Percentiles rank a stretch among this genome's conserved stretches.
phyloP scores from a whole-genome alignment of 768 basidiomycete species.

The Neoboletus subvelutipes region DNA sequence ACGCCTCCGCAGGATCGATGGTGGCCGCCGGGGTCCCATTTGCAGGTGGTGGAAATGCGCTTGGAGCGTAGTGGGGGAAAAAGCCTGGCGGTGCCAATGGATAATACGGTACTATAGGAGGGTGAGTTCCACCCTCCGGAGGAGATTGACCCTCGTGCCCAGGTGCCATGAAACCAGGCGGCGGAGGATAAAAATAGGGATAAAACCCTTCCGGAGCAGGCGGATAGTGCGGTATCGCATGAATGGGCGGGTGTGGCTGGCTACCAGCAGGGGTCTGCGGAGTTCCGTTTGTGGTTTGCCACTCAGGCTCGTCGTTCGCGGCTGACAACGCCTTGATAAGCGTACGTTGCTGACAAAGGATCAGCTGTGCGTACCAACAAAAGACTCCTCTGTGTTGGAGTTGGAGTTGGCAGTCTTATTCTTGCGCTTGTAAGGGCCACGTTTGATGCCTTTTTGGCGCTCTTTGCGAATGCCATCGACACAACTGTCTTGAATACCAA shows the following conservation, averaged over 20 bases:
- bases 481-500: constrained; percentile 57
- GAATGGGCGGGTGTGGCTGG: constrained; percentile 29
- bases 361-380: constrained; percentile 16
- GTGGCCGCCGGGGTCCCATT: constrained; percentile 26
- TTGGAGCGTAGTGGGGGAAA: constrained; percentile 37
- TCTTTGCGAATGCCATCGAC: constrained; percentile 63
- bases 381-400: constrained; percentile 25
- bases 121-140: constrained; percentile 32
- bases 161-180: constrained; percentile 40
- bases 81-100: constrained; percentile 40
- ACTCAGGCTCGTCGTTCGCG: constrained; percentile 33
- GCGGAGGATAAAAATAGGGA: constrained; percentile 43
- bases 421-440: constrained; percentile 59
- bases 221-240: constrained; percentile 30
- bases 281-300: constrained; percentile 29
- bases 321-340: constrained; percentile 16
- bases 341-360: constrained; percentile 3
- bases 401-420: constrained; percentile 27
- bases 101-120: constrained; percentile 37
- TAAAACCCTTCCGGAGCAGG: constrained; percentile 44
- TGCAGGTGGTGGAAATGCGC: constrained; percentile 33
- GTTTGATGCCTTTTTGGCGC: constrained; percentile 59
- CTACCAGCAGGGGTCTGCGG: constrained; percentile 13
- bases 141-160: constrained; percentile 37
- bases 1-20: constrained; percentile 28